Percentiles rank a stretch among this genome's conserved stretches.
Evolutionary conservation across 768 basidiomycete genomes (phyloP).

Genomic region (Boletellus ananiceps): DNA sequence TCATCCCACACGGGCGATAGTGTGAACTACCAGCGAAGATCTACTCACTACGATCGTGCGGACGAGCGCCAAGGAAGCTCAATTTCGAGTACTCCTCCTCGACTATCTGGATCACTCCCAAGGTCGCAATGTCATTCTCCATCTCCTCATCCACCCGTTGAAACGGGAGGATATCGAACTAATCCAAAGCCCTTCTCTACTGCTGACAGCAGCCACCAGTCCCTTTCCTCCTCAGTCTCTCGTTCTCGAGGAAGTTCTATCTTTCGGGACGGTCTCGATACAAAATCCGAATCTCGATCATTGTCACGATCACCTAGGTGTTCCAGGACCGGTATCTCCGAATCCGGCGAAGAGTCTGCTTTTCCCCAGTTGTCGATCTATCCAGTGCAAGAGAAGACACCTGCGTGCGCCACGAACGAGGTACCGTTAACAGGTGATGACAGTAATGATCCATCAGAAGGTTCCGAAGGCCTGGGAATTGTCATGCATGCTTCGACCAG

Average conservation of each 20-base stretch:
- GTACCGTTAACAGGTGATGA: conserved; percentile 9
- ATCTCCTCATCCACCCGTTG: conserved; percentile 16
- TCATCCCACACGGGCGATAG: conserved; percentile 30
- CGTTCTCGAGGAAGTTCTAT: conserved; percentile 28
- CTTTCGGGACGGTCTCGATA: conserved; percentile 28
- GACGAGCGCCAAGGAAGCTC: conserved; percentile 29
- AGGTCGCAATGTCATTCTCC: conserved; percentile 21
- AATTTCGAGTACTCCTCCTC: conserved; percentile 33
- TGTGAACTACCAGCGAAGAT: conserved; percentile 21
- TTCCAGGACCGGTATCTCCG: conserved; percentile 27
- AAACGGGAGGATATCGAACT: conserved; percentile 3
- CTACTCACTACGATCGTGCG: conserved; percentile 21
- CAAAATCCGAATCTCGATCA: conserved; percentile 41
- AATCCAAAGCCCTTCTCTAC: conserved; percentile 2
- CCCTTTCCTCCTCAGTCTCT: conserved; percentile 16
- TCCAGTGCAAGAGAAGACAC: conserved; percentile 36
- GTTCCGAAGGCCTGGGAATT: conserved; percentile 18
- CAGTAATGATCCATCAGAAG: conserved; percentile 15
- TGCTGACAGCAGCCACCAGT: conserved; percentile 13
- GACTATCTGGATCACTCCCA: conserved; percentile 11
- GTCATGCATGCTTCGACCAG: conserved; percentile 9
- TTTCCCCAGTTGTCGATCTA: conserved; percentile 17
- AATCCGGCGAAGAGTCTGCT: conserved; percentile 16
- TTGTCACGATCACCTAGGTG: conserved; percentile 49
- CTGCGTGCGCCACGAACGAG: conserved; percentile 13